Percentiles rank a stretch among this genome's conserved stretches.
phyloP scores from a whole-genome alignment of 495 filamentous ascomycete genomes.

The Entonaema liquescens region DNA sequence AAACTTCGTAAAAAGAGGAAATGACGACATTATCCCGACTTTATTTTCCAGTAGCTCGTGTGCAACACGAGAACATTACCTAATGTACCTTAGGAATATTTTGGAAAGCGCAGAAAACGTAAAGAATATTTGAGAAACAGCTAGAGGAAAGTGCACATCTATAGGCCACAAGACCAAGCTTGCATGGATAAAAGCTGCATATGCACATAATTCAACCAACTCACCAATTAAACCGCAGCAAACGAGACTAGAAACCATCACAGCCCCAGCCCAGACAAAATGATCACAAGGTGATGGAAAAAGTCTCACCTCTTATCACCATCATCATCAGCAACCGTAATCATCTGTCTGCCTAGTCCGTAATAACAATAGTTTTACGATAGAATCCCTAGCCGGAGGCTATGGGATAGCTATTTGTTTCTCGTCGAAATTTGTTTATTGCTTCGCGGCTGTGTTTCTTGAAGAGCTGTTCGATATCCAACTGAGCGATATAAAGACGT shows the following conservation, averaged over 20 bases:
- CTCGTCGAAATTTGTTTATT: neutral
- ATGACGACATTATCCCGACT: slow-evolving; percentile 6
- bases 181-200: slow-evolving; percentile 29
- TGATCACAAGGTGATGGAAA: slow-evolving; percentile 40
- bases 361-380: slow-evolving; percentile 11
- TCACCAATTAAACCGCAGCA: slow-evolving; percentile 31
- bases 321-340: slow-evolving; percentile 24
- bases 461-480: neutral
- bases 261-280: slow-evolving; percentile 30
- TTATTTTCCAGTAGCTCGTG: neutral
- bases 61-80: neutral
- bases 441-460: neutral
- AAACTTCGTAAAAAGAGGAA: slow-evolving; percentile 6
- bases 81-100: neutral
- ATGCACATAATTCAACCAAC: slow-evolving; percentile 25
- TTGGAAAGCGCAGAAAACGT: slow-evolving; percentile 2
- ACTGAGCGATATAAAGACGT: neutral
- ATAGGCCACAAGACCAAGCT: slow-evolving; percentile 28
- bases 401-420: neutral
- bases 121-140: slow-evolving; percentile 20
- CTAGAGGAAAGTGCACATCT: slow-evolving; percentile 11
- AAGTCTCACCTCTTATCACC: slow-evolving; percentile 35
- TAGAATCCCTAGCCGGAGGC: neutral
- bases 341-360: slow-evolving; percentile 28
- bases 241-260: slow-evolving; percentile 30